phyloP scores from a whole-genome alignment of 2,329 filamentous ascomycete genomes.

The Endothia cerciana region DNA sequence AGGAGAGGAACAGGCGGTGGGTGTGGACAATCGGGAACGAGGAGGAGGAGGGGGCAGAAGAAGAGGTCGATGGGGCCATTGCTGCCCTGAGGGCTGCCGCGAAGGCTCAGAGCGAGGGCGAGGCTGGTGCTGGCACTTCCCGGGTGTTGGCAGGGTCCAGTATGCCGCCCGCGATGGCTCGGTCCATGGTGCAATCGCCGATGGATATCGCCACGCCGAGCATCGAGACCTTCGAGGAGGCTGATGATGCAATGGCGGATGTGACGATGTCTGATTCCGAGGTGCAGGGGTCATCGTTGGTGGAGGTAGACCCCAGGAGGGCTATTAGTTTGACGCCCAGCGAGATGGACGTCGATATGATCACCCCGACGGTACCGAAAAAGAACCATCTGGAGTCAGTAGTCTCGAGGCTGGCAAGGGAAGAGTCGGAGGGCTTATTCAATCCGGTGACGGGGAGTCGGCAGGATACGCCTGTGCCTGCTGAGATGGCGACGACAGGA shows the following conservation, averaged over 20 bases:
- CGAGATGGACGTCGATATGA: constrained; percentile 43
- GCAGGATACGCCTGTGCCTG: constrained; percentile 43
- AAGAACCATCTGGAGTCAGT: constrained; percentile 15
- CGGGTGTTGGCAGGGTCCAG: background rate
- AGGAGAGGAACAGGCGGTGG: constrained; percentile 67
- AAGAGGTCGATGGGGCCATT: constrained; percentile 48
- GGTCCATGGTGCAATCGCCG: constrained; percentile 28
- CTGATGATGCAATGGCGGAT: constrained; percentile 38
- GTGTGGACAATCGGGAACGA: constrained; percentile 65
- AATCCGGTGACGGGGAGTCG: constrained; percentile 37
- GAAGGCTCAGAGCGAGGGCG: constrained; percentile 5
- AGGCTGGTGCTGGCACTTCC: constrained; percentile 31
- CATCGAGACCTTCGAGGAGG: constrained; percentile 43
- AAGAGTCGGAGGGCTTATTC: constrained; percentile 37
- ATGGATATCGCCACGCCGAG: constrained; percentile 46
- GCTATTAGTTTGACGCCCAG: constrained; percentile 32
- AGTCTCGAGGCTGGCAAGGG: constrained; percentile 22
- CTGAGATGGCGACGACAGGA: constrained; percentile 33
- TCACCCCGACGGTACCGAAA: constrained; percentile 43
- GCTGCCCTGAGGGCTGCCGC: constrained; percentile 42
- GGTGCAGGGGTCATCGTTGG: constrained; percentile 43
- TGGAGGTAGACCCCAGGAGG: constrained; percentile 30
- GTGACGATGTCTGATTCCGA: constrained; percentile 52
- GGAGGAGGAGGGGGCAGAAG: constrained; percentile 50
- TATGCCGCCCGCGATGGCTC: constrained; percentile 11